Conservation (phyloP, 805 yeast genomes). For the Saccharomycopsis microspora region DNA sequence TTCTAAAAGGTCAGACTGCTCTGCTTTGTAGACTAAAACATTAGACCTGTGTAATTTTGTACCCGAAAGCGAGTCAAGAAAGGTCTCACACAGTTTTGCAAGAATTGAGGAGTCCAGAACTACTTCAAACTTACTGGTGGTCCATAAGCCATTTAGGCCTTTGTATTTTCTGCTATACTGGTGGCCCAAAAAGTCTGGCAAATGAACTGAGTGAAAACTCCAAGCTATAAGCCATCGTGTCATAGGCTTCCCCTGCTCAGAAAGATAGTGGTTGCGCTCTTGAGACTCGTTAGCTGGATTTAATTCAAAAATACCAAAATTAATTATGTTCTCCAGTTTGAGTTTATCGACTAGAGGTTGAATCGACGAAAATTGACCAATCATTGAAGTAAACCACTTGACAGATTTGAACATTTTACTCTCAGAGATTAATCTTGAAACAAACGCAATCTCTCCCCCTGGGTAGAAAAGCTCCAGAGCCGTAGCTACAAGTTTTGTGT, state of each 20-base stretch:
- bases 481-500: constrained; percentile 22
- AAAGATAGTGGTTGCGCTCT: background rate
- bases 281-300: constrained; percentile 2
- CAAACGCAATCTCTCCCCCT: constrained; percentile 34
- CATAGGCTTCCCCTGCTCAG: background rate
- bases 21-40: too few species aligned
- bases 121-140: constrained; percentile 1
- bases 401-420: constrained; percentile 15
- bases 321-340: background rate
- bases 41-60: too few species aligned
- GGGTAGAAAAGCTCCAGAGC: constrained; percentile 26
- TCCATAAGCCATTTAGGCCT: constrained; percentile 8
- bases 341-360: constrained; percentile 8
- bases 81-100: too few species aligned
- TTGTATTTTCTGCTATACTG: constrained; percentile 3
- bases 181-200: constrained; percentile 14
- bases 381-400: constrained; percentile 22
- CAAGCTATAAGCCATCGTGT: constrained; percentile 11
- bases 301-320: constrained; percentile 12
- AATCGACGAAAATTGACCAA: constrained; percentile 20
- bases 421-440: constrained; percentile 24
- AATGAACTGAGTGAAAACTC: constrained; percentile 7
- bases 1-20: too few species aligned
- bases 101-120: background rate
- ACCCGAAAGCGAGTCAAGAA: too few species aligned